Percentiles rank a stretch among this genome's conserved stretches.
Evolutionary conservation across 345 rosid genomes (phyloP).

Genomic region (Eucalyptus lansdowneana): DNA sequence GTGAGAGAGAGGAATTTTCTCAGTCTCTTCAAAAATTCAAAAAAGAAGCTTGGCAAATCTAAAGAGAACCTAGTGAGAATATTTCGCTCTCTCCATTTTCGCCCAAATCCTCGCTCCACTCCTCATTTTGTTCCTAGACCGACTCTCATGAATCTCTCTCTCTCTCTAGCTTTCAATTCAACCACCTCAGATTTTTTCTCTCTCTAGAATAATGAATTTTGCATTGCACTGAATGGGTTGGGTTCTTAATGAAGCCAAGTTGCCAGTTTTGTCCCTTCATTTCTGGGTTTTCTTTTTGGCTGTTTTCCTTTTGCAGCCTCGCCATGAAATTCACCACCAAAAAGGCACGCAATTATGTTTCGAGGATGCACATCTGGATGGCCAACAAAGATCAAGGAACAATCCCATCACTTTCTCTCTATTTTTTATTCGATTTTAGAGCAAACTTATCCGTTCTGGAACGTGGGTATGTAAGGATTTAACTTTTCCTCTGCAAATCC

Average conservation of each 20-base stretch:
- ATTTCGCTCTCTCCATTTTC: constrained; percentile 2
- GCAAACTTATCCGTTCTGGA: not conserved
- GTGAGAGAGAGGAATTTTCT: not conserved
- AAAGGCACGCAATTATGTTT: not conserved
- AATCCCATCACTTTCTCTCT: not conserved
- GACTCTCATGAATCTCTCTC: constrained; percentile 3
- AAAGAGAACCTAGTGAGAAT: not conserved
- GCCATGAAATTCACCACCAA: not conserved
- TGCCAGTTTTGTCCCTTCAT: not conserved
- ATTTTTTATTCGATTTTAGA: not conserved
- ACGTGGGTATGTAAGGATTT: not conserved
- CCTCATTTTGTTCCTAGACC: constrained; percentile 20
- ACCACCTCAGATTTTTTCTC: not conserved
- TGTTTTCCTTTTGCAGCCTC: not conserved
- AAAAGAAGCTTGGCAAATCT: not conserved
- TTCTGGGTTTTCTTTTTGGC: not conserved
- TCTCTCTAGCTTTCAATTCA: not conserved
- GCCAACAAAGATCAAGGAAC: not conserved
- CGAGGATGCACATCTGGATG: not conserved
- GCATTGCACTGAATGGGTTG: not conserved
- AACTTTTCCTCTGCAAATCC: not conserved
- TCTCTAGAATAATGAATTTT: not conserved
- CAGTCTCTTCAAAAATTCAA: not conserved
- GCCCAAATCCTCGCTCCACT: constrained; percentile 42
- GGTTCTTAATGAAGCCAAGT: not conserved